Base-by-base conservation (phyloP, 2,329 filamentous ascomycete genomes). In the Arachnopeziza araneosa region DNA sequence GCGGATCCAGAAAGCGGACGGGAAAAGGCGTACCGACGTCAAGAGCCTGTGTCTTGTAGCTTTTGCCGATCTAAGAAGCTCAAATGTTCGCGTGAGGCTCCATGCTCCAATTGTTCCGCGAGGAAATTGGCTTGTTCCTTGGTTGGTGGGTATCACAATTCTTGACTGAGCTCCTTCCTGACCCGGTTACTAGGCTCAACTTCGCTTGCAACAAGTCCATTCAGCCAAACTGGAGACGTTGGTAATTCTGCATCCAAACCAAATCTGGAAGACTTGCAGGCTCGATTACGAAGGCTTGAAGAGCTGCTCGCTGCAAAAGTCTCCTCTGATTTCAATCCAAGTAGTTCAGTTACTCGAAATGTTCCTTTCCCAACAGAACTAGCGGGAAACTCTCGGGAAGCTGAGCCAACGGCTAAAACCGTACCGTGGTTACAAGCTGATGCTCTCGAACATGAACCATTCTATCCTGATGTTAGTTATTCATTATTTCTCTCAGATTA, bases 41-140 rank as follows among this genome's bases (percentile, higher is more conserved):
- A 68, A 56, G 64, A 68, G 26, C 66, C 66, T 12, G 66, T 69
- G 10, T 69, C 67, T 24, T 68, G 68, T 36, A 30, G 64, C 30
- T 66, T 68, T 23, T 68, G 66, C 49, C 60, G 68, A 3, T 58
- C 58, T 7, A 70, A 65, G 58, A 69, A 69, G 48, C 49, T 60
- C n/a, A 64, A 68, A 56, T 69, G 68, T 55, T 67, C 68, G 56
- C 62, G 68, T 6, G 57, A 50, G 24, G 56, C 57, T 24, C 67
- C 67, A n/a, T 69, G 67, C 50, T 66, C 66, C 10, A 70, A 69
- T 57, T 69, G 67, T 52, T 53, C 56, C n/a, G 66, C 60, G 9
- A 56, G 60, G 32, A 62, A 62, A 19, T n/a, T 62, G 8, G 55
- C 50, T 55, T 60, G 55, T 52, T 57, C 63, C 4, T 55, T 53